Evolutionary conservation across 768 basidiomycete genomes (phyloP).

Genomic region (Suillus occidentalis): DNA sequence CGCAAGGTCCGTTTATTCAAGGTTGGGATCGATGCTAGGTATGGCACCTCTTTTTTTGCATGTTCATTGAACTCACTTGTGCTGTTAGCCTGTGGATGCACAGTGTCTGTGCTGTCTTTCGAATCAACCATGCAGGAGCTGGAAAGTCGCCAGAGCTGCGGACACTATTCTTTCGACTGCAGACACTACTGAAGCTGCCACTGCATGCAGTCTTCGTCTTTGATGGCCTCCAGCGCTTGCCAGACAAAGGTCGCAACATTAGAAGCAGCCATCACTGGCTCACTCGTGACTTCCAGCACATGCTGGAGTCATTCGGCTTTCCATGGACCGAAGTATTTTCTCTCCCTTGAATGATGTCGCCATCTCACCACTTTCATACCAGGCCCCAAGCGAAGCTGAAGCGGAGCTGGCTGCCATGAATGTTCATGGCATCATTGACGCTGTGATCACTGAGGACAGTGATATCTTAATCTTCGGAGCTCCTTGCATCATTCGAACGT

Average conservation of each 20-base stretch:
- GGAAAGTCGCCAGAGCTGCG: neutral
- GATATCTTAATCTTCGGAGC: neutral
- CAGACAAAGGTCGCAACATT: neutral
- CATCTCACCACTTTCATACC: neutral
- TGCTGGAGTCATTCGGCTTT: neutral
- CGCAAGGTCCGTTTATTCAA: neutral
- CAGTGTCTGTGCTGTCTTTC: neutral
- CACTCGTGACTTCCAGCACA: neutral
- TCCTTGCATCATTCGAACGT: no score
- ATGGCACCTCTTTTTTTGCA: neutral
- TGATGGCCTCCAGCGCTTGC: neutral
- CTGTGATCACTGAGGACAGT: neutral
- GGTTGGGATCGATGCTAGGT: neutral
- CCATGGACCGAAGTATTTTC: neutral
- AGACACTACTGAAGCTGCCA: neutral
- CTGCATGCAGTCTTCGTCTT: neutral
- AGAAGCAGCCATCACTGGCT: neutral
- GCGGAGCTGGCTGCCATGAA: neutral
- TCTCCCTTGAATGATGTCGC: neutral
- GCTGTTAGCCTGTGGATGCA: neutral
- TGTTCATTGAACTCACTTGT: neutral
- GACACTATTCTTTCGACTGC: neutral
- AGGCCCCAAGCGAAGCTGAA: neutral
- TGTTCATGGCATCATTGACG: neutral
- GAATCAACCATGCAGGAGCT: neutral